Conservation (phyloP, 2,329 filamentous ascomycete species). For the Cladosporium sp. region DNA sequence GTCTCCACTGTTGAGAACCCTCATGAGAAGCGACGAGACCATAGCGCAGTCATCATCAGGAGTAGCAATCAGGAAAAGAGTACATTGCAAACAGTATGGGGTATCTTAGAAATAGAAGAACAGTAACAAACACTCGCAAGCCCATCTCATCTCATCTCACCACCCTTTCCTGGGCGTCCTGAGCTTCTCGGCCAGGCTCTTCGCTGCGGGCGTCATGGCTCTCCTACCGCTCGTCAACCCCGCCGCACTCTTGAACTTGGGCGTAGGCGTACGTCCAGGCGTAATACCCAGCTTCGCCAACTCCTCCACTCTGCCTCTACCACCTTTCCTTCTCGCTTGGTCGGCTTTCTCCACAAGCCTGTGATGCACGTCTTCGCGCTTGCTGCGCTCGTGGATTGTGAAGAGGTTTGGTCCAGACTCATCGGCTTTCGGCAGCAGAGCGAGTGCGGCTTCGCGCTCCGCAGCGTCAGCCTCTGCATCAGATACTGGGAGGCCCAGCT, state of each 20-base stretch:
- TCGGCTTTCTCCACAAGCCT: slow-evolving; percentile 82
- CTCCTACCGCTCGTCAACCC: slow-evolving; percentile 38
- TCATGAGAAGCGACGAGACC: neutral
- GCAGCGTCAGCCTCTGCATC: slow-evolving; percentile 36
- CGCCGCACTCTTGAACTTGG: slow-evolving; percentile 63
- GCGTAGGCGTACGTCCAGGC: slow-evolving; percentile 60
- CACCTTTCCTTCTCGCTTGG: slow-evolving; percentile 65
- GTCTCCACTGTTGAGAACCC: neutral
- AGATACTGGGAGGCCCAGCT: slow-evolving; percentile 52
- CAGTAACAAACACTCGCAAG: slow-evolving; percentile 20
- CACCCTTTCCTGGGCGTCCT: slow-evolving; percentile 40
- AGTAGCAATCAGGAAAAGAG: neutral
- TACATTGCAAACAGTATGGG: slow-evolving; percentile 10
- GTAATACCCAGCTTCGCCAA: slow-evolving; percentile 39
- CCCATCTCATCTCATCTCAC: neutral
- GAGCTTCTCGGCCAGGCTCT: slow-evolving; percentile 66
- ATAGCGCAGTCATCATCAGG: neutral
- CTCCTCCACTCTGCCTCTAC: slow-evolving; percentile 49
- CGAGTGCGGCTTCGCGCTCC: slow-evolving; percentile 40
- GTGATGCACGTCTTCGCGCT: slow-evolving; percentile 78
- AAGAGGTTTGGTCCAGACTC: slow-evolving; percentile 71
- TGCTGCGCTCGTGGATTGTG: slow-evolving; percentile 70
- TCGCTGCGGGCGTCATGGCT: slow-evolving; percentile 70
- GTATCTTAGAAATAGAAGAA: slow-evolving; percentile 10
- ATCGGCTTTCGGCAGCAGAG: slow-evolving; percentile 49